Conservation (phyloP, 257 asterid genomes). For the Petrea volubilis region DNA sequence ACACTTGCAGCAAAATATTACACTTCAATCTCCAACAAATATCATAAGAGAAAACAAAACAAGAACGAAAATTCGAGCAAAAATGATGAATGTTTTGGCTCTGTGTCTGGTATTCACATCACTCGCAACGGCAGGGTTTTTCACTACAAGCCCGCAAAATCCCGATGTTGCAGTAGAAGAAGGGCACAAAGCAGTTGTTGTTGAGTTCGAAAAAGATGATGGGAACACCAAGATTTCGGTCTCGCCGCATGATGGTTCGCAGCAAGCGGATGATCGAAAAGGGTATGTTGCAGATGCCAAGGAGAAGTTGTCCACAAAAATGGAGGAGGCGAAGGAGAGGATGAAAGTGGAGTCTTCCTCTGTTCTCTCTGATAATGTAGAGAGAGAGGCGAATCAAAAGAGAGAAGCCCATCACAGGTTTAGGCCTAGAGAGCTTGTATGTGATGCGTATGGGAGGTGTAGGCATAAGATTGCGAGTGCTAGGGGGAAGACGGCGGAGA, state of each 20-base stretch:
- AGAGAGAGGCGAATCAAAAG: neutral
- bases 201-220: conserved; percentile 33
- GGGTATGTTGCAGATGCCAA: neutral
- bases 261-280: neutral
- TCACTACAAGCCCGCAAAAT: conserved; percentile 29
- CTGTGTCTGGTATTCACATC: conserved; percentile 30
- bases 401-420: neutral
- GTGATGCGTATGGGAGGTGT: conserved; percentile 39
- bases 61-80: neutral
- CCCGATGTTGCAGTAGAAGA: conserved; percentile 26
- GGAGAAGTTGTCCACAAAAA: neutral
- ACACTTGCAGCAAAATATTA: neutral
- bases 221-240: conserved; percentile 36
- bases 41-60: neutral
- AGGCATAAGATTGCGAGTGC: conserved; percentile 33
- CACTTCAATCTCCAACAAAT: neutral
- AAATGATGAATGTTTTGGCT: conserved; percentile 31
- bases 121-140: conserved; percentile 29
- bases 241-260: conserved; percentile 27
- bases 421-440: conserved; percentile 29
- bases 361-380: neutral
- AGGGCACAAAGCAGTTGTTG: conserved; percentile 38
- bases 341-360: neutral
- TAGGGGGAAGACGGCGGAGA: conserved; percentile 20
- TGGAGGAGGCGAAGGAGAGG: conserved; percentile 5